Evolutionary conservation across 805 yeast species (phyloP), one percentile per base, ranked within the genome.

Genomic region (Cyberlindnera samutprakarnensis): DNA sequence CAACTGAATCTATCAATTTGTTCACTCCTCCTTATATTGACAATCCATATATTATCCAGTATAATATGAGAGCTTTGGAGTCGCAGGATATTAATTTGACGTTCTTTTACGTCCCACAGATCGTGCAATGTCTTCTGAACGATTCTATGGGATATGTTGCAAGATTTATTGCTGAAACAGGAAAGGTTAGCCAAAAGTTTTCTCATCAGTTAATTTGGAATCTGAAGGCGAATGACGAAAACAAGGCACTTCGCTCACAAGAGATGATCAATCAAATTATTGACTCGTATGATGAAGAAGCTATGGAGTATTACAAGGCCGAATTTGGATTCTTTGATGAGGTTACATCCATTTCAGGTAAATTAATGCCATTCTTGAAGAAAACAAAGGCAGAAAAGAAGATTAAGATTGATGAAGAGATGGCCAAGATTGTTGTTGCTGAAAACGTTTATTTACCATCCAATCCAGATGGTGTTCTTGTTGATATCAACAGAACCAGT

Each of bases 201-300:
- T 88, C 97, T 0, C 99, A 92, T 57, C 99, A 92, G 58, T 88
- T 92, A 43, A 86, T 92, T 34, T 92, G 99, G 99, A 92, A 92
- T 51, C 86, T 92, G 83, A 59, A 81, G 49, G 97, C 99, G 1
- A 92, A 94, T 52, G 75, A 87, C 40, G 92, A 72, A 57, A 81
- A 79, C 45, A 96, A 84, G 52, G 97, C 90, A 46, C 95, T 90
- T 8, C 78, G 86, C 0, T 65, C 75, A 0, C 67, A 72, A 7
- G 92, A 94, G 4, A 83, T 90, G 20, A 76, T 81, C 42, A 62
- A 62, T 7, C 59, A 65, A 27, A 79, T 92, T 82, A 66, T 75
- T 30, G 54, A 58, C 1, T 63, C 74, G 1, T 85, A 88, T 50
- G 65, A 72, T 16, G 61, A 56, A 5, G 67, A 64, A 11, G 95